Evolutionary conservation across 2,329 filamentous ascomycete species (phyloP).

Genomic region (Pseudonectria buxi): DNA sequence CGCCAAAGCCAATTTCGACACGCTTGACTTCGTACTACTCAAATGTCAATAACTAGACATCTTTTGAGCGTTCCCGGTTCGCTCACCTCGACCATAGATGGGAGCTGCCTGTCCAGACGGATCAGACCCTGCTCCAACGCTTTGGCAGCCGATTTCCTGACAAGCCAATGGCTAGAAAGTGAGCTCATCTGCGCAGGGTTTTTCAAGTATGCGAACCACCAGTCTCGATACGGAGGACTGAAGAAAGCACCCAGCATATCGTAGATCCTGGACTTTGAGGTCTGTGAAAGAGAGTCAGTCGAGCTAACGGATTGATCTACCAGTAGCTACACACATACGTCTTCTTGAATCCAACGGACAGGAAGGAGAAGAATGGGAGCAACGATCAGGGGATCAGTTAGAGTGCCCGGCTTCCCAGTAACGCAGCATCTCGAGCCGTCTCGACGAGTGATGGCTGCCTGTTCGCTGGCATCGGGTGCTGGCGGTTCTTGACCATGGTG

Average conservation of each 20-base stretch:
- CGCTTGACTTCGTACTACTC: slow-evolving; percentile 3
- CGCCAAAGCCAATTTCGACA: slow-evolving; percentile 1
- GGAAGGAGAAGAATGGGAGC: slow-evolving; percentile 3
- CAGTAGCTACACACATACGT: neutral
- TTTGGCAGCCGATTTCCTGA: slow-evolving; percentile 18
- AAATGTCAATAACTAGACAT: neutral
- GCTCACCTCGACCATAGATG: slow-evolving; percentile 25
- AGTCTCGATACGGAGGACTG: slow-evolving; percentile 20
- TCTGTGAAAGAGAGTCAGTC: neutral
- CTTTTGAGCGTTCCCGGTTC: neutral
- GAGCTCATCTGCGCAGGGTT: slow-evolving; percentile 7
- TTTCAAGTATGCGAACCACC: slow-evolving; percentile 23
- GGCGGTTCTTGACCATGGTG: neutral
- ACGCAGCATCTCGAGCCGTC: slow-evolving; percentile 9
- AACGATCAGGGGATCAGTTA: slow-evolving; percentile 5
- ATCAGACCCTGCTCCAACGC: slow-evolving; percentile 18
- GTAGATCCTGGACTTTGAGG: slow-evolving; percentile 1
- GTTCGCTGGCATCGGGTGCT: neutral
- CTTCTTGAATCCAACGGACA: slow-evolving; percentile 2
- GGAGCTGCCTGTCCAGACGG: slow-evolving; percentile 15
- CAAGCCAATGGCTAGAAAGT: slow-evolving; percentile 23
- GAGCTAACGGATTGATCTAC: too few relatives aligned
- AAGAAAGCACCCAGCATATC: slow-evolving; percentile 23
- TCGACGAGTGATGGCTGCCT: slow-evolving; percentile 1
- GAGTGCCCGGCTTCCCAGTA: slow-evolving; percentile 4